Conservation (phyloP, 1,284 basidiomycete species). For the Trichosporon asahii region DNA sequence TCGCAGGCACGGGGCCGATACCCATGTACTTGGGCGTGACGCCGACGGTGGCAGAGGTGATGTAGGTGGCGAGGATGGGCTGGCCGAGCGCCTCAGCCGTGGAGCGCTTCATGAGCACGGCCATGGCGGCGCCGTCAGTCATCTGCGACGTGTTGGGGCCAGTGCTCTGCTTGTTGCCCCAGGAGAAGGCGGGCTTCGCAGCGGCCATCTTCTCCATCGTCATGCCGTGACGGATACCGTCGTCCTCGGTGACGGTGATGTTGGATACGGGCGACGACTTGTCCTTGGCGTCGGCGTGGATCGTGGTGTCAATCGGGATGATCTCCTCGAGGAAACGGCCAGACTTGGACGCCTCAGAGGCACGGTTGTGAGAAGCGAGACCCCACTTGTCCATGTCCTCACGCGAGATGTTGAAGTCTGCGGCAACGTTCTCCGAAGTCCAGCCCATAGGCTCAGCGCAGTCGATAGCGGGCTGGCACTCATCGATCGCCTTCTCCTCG, state of each 20-base stretch:
- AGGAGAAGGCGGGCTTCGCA: slow-evolving; percentile 78
- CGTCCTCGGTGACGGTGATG: slow-evolving; percentile 67
- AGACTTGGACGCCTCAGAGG: slow-evolving; percentile 59
- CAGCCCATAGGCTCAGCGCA: slow-evolving; percentile 87
- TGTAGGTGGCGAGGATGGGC: slow-evolving; percentile 70
- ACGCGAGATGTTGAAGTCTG: slow-evolving; percentile 68
- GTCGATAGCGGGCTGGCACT: slow-evolving; percentile 62
- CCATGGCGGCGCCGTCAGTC: slow-evolving; percentile 82
- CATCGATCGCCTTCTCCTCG: slow-evolving; percentile 71
- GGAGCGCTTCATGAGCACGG: slow-evolving; percentile 77
- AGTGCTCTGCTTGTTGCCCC: slow-evolving; percentile 68
- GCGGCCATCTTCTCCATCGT: slow-evolving; percentile 67
- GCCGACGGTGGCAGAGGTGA: slow-evolving; percentile 70
- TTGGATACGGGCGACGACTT: slow-evolving; percentile 45
- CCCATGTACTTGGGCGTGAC: slow-evolving; percentile 78
- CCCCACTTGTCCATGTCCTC: slow-evolving; percentile 77
- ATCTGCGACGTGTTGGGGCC: slow-evolving; percentile 80
- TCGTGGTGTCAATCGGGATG: slow-evolving; percentile 66
- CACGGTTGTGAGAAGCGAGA: slow-evolving; percentile 73
- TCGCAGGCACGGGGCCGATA: slow-evolving; percentile 69
- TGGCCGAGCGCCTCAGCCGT: slow-evolving; percentile 77
- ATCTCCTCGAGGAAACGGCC: slow-evolving; percentile 76
- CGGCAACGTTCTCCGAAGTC: slow-evolving; percentile 83
- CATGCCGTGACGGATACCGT: slow-evolving; percentile 74
- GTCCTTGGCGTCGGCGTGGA: slow-evolving; percentile 30